Percentiles rank a stretch among this genome's conserved stretches.
These are phyloP conservation scores for Bombardia bombarda DNA, from an alignment of 495 filamentous ascomycete genomes.

Conservation along the genomic window DNA sequence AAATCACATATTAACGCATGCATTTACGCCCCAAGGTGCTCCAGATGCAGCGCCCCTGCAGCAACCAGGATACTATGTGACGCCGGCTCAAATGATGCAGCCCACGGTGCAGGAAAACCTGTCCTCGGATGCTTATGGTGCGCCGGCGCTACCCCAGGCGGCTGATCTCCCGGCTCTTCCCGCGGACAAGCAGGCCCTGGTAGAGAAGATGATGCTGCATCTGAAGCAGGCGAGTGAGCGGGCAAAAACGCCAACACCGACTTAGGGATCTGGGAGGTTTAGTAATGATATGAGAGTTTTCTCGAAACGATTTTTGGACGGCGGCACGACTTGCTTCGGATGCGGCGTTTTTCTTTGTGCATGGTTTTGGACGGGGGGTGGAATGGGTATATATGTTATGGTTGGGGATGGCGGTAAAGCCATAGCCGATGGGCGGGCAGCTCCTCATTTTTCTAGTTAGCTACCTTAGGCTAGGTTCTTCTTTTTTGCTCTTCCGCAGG, in stretches of 20 bases:
- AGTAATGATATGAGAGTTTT: background rate
- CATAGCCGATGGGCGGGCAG: no score
- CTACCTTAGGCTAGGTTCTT: no score
- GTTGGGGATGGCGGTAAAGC: no score
- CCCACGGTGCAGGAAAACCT: background rate
- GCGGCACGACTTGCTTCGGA: no score
- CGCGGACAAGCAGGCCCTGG: slow-evolving; percentile 36
- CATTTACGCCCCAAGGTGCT: no score
- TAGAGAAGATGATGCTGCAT: slow-evolving; percentile 42
- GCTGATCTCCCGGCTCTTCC: slow-evolving; percentile 30
- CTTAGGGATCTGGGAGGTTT: background rate
- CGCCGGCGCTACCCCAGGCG: slow-evolving; percentile 1
- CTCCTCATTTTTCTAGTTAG: no score
- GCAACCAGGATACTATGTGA: background rate
- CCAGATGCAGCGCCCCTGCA: background rate
- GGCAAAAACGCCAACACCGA: background rate
- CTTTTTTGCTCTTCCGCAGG: no score
- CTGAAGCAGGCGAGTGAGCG: slow-evolving; percentile 23
- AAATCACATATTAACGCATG: no score
- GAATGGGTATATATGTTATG: no score
- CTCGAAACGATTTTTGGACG: slow-evolving; percentile 1
- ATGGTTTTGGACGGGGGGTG: no score
- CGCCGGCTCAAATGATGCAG: background rate
- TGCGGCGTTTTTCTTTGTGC: no score
- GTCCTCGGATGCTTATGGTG: background rate